A percentile compares a stretch with the other conserved stretches of the same genome.
These are phyloP conservation scores for Prosopis cineraria DNA, from an alignment of 306 rosid species.

Conservation along the genomic window DNA sequence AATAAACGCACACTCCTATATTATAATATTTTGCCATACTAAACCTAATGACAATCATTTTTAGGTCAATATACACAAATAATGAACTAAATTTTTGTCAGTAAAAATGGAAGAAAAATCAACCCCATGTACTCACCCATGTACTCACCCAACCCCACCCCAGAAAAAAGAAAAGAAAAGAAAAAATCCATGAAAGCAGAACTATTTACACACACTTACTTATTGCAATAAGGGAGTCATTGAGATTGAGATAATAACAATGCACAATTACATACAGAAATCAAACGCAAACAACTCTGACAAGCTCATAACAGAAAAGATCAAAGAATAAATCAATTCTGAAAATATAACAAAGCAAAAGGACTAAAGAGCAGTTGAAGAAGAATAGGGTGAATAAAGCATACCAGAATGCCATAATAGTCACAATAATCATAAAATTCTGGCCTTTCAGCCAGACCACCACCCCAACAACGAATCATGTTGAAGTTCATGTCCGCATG, in stretches of 20 bases:
- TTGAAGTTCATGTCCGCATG: conserved; percentile 97
- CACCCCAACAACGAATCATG: conserved; percentile 99
- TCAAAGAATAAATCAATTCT: conserved; percentile 6
- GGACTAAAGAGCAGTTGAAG: conserved; percentile 1
- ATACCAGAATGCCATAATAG: conserved; percentile 87
- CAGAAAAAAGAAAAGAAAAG: not conserved
- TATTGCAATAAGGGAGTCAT: not conserved
- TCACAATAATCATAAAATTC: conserved; percentile 94
- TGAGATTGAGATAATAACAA: conserved; percentile 13
- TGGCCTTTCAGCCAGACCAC: conserved; percentile 95
- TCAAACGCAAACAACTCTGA: conserved; percentile 8
- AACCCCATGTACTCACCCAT: not conserved
- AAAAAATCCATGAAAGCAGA: conserved; percentile 13
- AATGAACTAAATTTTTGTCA: not conserved
- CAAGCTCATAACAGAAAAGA: conserved; percentile 5
- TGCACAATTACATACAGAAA: conserved; percentile 9
- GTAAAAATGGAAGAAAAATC: not conserved
- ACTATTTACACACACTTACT: not conserved
- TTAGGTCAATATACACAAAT: conserved; percentile 12
- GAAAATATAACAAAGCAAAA: conserved; percentile 1
- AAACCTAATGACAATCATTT: conserved; percentile 16
- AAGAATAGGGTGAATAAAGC: conserved; percentile 25
- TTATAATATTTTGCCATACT: not conserved
- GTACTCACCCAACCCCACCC: not conserved
- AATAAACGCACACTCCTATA: conserved; percentile 10